These are phyloP conservation scores for Typha latifolia DNA, from an alignment of 176 grass and related monocot species.

Conservation along the genomic window DNA sequence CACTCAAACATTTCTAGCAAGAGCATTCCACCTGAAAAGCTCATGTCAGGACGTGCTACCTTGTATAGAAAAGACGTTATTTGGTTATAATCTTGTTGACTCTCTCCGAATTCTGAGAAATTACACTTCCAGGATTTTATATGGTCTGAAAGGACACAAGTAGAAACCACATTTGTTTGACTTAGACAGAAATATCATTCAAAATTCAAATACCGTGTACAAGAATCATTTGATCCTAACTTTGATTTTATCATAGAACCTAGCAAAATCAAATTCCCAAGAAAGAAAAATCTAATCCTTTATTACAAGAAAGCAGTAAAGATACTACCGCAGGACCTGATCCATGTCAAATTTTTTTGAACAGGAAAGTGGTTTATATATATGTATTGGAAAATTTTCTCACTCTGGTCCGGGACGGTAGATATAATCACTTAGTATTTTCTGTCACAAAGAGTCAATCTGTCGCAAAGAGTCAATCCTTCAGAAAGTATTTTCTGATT, in stretches of 20 bases:
- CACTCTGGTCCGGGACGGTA: neutral
- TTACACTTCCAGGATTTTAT: no score
- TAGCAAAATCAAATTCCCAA: neutral
- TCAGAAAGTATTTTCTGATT: neutral
- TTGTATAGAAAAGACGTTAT: no score
- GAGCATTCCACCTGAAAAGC: no score
- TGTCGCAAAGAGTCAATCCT: neutral
- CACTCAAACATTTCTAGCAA: no score
- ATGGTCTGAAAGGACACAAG: no score
- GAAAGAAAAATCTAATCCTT: conserved; percentile 10
- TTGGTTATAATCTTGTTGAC: no score
- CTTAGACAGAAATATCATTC: neutral
- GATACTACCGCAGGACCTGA: neutral
- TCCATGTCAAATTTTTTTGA: conserved; percentile 1
- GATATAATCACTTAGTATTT: neutral
- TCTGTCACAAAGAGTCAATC: neutral
- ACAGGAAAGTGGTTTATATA: neutral
- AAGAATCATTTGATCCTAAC: conserved; percentile 24
- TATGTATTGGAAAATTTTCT: neutral
- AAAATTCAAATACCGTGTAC: conserved; percentile 28
- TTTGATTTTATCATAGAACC: neutral
- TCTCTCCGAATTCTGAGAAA: no score
- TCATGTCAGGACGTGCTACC: no score
- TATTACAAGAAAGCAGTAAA: conserved; percentile 21
- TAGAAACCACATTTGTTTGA: neutral